These are phyloP conservation scores for Lasiosphaeriaceae sp. DNA, from an alignment of 495 filamentous ascomycete genomes.

Conservation along the genomic window DNA sequence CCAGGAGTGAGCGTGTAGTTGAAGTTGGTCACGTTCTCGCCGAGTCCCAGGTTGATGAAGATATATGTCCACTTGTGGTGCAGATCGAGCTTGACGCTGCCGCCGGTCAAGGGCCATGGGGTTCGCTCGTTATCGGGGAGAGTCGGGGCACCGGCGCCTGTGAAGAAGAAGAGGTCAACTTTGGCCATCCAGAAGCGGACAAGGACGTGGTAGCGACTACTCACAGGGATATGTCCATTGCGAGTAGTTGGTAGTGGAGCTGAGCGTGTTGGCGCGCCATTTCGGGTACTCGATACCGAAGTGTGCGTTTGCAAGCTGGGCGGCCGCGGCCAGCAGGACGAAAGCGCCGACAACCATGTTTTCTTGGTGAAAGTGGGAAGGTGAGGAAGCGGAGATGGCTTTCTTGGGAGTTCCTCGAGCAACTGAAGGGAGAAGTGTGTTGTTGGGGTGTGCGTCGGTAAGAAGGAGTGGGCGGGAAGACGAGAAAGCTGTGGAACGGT, in stretches of 20 bases:
- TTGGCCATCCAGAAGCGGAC: neutral
- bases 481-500: too few species aligned
- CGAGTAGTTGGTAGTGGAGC: constrained; percentile 29
- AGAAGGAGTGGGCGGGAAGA: too few species aligned
- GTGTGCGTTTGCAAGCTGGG: constrained; percentile 48
- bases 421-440: too few species aligned
- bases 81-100: constrained; percentile 48
- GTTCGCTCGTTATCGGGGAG: constrained; percentile 49
- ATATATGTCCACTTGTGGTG: constrained; percentile 55
- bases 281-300: constrained; percentile 54
- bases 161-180: constrained; percentile 7
- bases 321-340: constrained; percentile 27
- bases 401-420: neutral
- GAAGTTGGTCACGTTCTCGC: constrained; percentile 50
- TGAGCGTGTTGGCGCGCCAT: constrained; percentile 53
- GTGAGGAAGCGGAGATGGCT: neutral
- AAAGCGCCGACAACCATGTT: constrained; percentile 31
- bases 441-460: too few species aligned
- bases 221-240: constrained; percentile 60
- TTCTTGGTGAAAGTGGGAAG: too few species aligned
- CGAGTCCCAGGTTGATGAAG: constrained; percentile 61
- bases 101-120: constrained; percentile 56
- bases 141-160: constrained; percentile 54
- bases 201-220: constrained; percentile 16
- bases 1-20: constrained; percentile 53